Percentiles rank a stretch among this genome's conserved stretches.
These are phyloP conservation scores for Aspergillus hancockii DNA, from an alignment of 495 filamentous ascomycete genomes.

Conservation along the genomic window DNA sequence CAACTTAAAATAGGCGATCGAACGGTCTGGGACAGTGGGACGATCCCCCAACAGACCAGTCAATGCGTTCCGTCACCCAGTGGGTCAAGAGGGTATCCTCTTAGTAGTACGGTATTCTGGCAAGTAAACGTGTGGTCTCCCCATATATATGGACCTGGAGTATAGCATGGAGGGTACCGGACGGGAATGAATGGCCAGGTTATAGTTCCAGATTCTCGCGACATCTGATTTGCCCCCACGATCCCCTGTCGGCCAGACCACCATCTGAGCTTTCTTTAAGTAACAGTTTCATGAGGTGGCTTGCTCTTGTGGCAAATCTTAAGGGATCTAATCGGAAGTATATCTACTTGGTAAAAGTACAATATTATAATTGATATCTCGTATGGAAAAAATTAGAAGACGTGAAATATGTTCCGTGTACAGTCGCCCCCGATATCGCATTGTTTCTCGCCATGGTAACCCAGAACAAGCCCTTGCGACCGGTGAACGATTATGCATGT, in stretches of 20 bases:
- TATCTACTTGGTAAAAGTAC: neutral
- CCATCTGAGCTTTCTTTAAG: neutral
- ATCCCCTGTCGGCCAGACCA: neutral
- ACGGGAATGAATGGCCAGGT: neutral
- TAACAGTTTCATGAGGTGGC: neutral
- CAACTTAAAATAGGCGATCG: conserved; percentile 34
- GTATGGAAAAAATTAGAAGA: too few species aligned
- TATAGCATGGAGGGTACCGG: too few species aligned
- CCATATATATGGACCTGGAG: neutral
- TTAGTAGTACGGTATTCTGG: neutral
- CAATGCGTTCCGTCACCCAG: conserved; percentile 15
- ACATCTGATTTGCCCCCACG: conserved; percentile 1
- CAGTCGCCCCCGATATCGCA: neutral
- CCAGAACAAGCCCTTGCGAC: neutral
- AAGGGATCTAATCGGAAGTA: neutral
- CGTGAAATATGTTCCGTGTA: too few species aligned
- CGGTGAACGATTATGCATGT: neutral
- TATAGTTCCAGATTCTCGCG: conserved; percentile 5
- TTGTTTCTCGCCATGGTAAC: neutral
- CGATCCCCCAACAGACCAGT: conserved; percentile 25
- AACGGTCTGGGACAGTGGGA: conserved; percentile 32
- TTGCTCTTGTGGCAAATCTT: conserved; percentile 5
- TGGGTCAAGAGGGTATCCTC: conserved; percentile 1
- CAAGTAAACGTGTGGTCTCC: neutral
- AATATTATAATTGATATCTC: too few species aligned